Base-by-base conservation (phyloP, 2,329 filamentous ascomycete species). In the Cladosporium oxysporum region DNA sequence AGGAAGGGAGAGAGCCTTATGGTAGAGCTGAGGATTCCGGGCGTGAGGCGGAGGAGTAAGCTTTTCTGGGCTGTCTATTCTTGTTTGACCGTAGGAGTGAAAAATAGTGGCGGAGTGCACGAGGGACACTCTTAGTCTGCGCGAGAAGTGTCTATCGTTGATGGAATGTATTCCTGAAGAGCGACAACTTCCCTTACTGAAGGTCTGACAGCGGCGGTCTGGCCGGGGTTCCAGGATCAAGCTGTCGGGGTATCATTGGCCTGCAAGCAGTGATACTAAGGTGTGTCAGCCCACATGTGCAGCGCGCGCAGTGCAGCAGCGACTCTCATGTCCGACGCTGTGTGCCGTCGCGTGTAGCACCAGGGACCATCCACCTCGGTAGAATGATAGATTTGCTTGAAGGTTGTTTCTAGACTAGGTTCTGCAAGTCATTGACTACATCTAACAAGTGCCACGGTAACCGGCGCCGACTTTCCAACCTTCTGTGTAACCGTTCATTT, bases 241-340 rank as follows among this genome's bases (percentile, higher is more conserved):
- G 41, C 41, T 47, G n/a, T 47, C 41, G 41, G 41, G 8, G n/a
- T n/a, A n/a, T 8, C 11, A 47, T 47, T 23, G 41, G 11, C 1
- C n/a, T 47, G 52, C 21, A 57, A 33, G 55, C 55, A 33, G 31
- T 58, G 55, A 37, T 33, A 58, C 55, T 28, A 16, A 33, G 33
- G 31, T 58, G 55, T 58, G 55, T 58, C 55, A 58, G 55, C 55
- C 55, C 33, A 33, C 55, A 58, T 58, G 33, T 41, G 55, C 21
- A 57, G 31, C 14, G 31, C 55, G 55, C 1, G 29, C 49, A 29
- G 23, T 12, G n/a, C 37, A 44, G 37, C 37, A 44, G 18, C 37
- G n/a, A 16, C 26, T 58, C 33, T 33, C 31, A 58, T 21, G 33
- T 33, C 31, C 31, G 55, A 35, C 33, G 55, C 29, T 10, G 55